Evolutionary conservation across 495 filamentous ascomycete genomes (phyloP), one percentile per base, ranked within the genome.

Genomic region (Hypoxylon rickii): DNA sequence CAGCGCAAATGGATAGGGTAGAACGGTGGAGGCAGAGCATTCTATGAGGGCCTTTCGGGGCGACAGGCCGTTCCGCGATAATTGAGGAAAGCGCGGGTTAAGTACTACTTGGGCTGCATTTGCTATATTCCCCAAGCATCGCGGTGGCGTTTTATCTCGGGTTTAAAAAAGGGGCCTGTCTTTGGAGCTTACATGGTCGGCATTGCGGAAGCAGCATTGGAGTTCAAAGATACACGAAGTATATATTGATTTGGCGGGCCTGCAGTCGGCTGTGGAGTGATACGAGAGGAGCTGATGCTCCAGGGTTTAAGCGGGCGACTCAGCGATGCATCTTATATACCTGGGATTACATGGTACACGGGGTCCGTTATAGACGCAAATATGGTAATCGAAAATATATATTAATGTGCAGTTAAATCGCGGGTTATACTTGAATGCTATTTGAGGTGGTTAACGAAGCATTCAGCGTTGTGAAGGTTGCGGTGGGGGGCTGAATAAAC

Each of bases 1-100:
- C 49, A 8, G 61, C 72, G 24, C 88, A 89, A 66, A 79, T 83
- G 64, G 89, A 89, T 45, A 82, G 89, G 74, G 91, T 97, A 63
- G 91, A 97, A 72, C 81, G 87, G 51, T 97, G 93, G 93, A 83
- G 93, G 63, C 85, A 90, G 73, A 89, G 90, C 61, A 83, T 97
- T 43, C 77, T 80, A 56, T 82, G 40, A 59, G 7, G 17, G 4
- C 3, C 3, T 6, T 12, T 32, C 16, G 15, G n/a, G n/a, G n/a
- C n/a, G n/a, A n/a, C n/a, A n/a, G n/a, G n/a, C n/a, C 20, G 2
- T 10, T 5, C 12, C 29, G 7, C 33, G 18, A 10, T 15, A 18
- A 20, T 17, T 24, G 10, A 17, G 21, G 8, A 42, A n/a, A 20
- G 11, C 13, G 3, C 18, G 36, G 48, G 21, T 34, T 13, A 29